These are phyloP conservation scores for Phytophthora aleatoria DNA, from an alignment of 352 stramenopile species.

Conservation along the genomic window DNA sequence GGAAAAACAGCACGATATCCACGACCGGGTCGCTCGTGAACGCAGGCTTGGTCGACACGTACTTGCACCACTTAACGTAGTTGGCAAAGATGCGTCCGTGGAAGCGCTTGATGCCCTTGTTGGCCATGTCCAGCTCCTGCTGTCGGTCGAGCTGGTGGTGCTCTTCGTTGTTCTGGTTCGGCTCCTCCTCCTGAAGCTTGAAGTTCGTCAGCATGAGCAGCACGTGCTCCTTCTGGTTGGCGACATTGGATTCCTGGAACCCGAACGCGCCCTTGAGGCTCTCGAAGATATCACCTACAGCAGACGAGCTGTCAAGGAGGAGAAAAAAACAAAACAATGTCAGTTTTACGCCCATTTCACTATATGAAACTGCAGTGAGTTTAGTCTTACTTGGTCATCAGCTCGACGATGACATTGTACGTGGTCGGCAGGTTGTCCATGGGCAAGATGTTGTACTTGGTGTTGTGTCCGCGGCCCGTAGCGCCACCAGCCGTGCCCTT, in stretches of 20 bases:
- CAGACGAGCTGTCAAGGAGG: conserved; percentile 45
- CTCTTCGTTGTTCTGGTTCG: conserved; percentile 29
- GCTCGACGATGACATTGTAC: conserved; percentile 65
- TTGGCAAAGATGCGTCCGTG: conserved; percentile 81
- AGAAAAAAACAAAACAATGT: conserved; percentile 13
- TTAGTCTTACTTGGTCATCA: conserved; percentile 54
- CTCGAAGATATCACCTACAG: conserved; percentile 86
- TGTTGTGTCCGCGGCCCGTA: conserved; percentile 36
- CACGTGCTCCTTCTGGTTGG: conserved; percentile 83
- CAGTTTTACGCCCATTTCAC: not conserved
- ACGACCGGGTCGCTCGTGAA: conserved; percentile 82
- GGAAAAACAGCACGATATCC: conserved; percentile 83
- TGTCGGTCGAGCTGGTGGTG: conserved; percentile 65
- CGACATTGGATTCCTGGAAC: conserved; percentile 92
- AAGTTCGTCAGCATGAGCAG: conserved; percentile 84
- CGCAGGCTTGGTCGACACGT: conserved; percentile 77
- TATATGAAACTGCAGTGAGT: not conserved
- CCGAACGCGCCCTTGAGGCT: conserved; percentile 95
- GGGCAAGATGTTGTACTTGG: conserved; percentile 79
- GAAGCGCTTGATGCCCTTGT: conserved; percentile 80
- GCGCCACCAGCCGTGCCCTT: conserved; percentile 43
- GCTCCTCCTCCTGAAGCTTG: conserved; percentile 71
- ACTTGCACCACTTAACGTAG: conserved; percentile 91
- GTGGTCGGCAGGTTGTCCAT: conserved; percentile 65
- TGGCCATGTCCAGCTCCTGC: conserved; percentile 71